These are phyloP conservation scores for Saccharomyces pastorianus DNA, from an alignment of 1,139 yeast species.

Conservation along the genomic window DNA sequence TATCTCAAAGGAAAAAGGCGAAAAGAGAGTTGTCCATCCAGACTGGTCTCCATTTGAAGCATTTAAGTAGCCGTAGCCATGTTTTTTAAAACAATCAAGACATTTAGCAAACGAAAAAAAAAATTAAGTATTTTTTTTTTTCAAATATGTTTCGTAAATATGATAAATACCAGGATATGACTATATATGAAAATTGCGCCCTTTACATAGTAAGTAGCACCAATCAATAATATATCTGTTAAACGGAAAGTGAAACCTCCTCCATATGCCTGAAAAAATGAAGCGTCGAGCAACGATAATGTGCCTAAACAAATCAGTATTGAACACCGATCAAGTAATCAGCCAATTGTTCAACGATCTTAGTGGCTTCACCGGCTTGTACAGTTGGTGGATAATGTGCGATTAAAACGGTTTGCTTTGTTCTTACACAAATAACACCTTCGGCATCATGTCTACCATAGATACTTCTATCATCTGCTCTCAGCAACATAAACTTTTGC, in stretches of 20 bases:
- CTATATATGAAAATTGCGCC: background rate
- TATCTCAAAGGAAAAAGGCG: slow-evolving; percentile 41
- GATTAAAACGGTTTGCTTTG: slow-evolving; percentile 82
- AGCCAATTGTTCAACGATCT: slow-evolving; percentile 88
- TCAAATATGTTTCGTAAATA: background rate
- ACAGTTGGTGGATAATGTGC: slow-evolving; percentile 93
- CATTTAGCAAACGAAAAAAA: background rate
- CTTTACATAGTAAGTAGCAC: background rate
- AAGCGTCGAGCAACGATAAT: background rate
- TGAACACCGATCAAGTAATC: slow-evolving; percentile 86
- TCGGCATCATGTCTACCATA: slow-evolving; percentile 85
- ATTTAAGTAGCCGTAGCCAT: slow-evolving; percentile 14
- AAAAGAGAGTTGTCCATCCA: slow-evolving; percentile 42
- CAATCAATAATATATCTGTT: background rate
- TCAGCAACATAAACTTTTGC: slow-evolving; percentile 77
- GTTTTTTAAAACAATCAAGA: background rate
- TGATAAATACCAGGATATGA: background rate
- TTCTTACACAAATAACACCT: slow-evolving; percentile 86
- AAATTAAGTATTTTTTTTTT: background rate
- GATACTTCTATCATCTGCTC: slow-evolving; percentile 87
- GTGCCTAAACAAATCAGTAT: slow-evolving; percentile 39
- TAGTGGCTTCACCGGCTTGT: slow-evolving; percentile 91
- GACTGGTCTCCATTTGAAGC: slow-evolving; percentile 35
- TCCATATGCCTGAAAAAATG: background rate
- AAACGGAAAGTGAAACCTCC: background rate